phyloP scores from a whole-genome alignment of 768 basidiomycete species.

The Boletus rufocinnamomeus region DNA sequence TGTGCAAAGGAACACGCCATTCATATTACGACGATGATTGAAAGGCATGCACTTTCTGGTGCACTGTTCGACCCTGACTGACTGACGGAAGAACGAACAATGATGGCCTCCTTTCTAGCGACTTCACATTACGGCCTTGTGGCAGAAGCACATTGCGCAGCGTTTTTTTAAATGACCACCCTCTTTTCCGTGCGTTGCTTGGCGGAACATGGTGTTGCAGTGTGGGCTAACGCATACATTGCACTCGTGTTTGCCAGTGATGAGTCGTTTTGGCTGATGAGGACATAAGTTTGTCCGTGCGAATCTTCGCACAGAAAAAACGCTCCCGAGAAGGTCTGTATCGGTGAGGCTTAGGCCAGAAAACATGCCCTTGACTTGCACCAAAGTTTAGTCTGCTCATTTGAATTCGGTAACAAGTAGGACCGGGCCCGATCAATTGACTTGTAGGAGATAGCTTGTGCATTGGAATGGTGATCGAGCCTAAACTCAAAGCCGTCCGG shows the following conservation, averaged over 20 bases:
- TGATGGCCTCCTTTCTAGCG: slow-evolving; percentile 2
- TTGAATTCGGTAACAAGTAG: slow-evolving; percentile 1
- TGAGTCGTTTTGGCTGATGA: background rate
- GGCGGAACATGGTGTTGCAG: background rate
- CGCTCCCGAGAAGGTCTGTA: background rate
- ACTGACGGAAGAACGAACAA: background rate
- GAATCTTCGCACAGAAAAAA: background rate
- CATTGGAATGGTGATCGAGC: background rate
- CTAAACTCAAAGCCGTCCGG: background rate
- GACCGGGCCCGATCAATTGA: background rate
- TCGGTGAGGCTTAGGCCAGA: background rate
- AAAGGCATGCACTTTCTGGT: slow-evolving; percentile 1
- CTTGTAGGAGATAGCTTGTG: background rate
- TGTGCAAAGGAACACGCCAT: background rate
- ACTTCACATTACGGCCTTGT: slow-evolving; percentile 18
- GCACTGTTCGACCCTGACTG: slow-evolving; percentile 19
- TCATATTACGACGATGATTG: slow-evolving; percentile 11
- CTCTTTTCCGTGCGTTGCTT: background rate
- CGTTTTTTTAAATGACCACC: slow-evolving; percentile 2
- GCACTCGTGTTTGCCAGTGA: background rate
- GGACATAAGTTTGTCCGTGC: background rate
- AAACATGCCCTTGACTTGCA: background rate
- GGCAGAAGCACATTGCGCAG: slow-evolving; percentile 14
- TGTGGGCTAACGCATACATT: background rate
- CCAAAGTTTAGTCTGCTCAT: background rate